These are phyloP conservation scores for Paramecium pentaurelia DNA, from an alignment of 73 alveolate species.

Conservation along the genomic window DNA sequence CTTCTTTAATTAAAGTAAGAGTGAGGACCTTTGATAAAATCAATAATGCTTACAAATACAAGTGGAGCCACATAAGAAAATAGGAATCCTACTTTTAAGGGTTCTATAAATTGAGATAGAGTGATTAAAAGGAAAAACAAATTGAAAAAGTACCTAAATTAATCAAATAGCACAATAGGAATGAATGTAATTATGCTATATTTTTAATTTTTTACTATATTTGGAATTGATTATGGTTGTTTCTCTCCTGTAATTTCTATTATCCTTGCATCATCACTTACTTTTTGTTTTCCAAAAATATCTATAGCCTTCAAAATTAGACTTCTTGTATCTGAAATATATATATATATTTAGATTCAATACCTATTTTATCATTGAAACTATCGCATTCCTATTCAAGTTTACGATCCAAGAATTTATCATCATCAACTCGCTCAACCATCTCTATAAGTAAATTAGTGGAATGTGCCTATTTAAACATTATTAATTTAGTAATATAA, in stretches of 20 bases:
- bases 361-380: not conserved
- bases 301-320: not conserved
- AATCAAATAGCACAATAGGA: slow-evolving; percentile 85
- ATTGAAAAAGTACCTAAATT: slow-evolving; percentile 87
- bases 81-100: slow-evolving; percentile 86
- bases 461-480: not conserved
- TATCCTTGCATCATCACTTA: not conserved
- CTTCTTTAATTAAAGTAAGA: slow-evolving; percentile 91
- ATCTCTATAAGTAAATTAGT: not conserved
- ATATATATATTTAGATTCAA: too few species aligned
- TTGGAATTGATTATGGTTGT: slow-evolving; percentile 4
- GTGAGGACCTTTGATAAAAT: slow-evolving; percentile 58
- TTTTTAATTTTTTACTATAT: slow-evolving; percentile 80
- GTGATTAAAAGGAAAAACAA: slow-evolving; percentile 86
- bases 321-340: not conserved
- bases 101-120: slow-evolving; percentile 81
- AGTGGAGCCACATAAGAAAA: slow-evolving; percentile 95
- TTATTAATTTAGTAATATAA: not conserved
- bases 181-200: slow-evolving; percentile 78
- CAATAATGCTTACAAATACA: slow-evolving; percentile 68
- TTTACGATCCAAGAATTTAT: not conserved
- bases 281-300: not conserved
- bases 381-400: not conserved
- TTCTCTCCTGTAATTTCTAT: slow-evolving; percentile 2
- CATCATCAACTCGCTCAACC: not conserved